Evolutionary conservation across 2,329 filamentous ascomycete species (phyloP).

Genomic region (Fonsecaea pugnacius): DNA sequence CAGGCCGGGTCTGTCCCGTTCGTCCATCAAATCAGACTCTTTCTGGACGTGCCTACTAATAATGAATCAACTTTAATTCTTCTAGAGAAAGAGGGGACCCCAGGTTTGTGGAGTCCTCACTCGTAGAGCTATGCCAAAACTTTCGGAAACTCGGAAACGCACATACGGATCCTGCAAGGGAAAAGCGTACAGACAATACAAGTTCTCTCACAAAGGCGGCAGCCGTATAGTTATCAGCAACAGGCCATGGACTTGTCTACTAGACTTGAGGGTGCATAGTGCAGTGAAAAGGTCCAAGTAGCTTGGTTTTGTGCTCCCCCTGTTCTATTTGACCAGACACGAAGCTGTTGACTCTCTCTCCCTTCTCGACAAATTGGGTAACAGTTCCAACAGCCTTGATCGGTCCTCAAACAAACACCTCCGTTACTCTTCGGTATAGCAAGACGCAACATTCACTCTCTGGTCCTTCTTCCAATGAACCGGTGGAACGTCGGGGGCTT

Average conservation of each 20-base stretch:
- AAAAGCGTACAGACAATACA: background rate
- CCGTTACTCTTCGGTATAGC: constrained; percentile 2
- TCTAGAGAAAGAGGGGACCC: constrained; percentile 2
- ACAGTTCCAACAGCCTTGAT: background rate
- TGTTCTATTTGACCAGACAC: background rate
- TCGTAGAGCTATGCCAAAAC: constrained; percentile 1
- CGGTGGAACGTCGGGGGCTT: constrained; percentile 4
- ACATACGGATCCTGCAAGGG: background rate
- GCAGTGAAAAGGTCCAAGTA: background rate
- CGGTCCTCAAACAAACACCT: background rate
- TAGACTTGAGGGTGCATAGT: background rate
- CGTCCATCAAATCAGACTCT: background rate
- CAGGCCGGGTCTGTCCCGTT: background rate
- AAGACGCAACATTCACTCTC: constrained; percentile 7
- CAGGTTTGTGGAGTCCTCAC: background rate
- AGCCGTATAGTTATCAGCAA: constrained; percentile 1
- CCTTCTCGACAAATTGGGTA: background rate
- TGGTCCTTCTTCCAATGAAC: constrained; percentile 13
- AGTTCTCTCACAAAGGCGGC: background rate
- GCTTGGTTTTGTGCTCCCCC: background rate
- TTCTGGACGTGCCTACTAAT: background rate
- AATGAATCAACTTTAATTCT: background rate
- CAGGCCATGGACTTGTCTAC: background rate
- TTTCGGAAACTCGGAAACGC: background rate
- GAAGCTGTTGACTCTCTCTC: background rate